Conservation (phyloP, 441 rosid species). For the Aquilaria agallochum region DNA sequence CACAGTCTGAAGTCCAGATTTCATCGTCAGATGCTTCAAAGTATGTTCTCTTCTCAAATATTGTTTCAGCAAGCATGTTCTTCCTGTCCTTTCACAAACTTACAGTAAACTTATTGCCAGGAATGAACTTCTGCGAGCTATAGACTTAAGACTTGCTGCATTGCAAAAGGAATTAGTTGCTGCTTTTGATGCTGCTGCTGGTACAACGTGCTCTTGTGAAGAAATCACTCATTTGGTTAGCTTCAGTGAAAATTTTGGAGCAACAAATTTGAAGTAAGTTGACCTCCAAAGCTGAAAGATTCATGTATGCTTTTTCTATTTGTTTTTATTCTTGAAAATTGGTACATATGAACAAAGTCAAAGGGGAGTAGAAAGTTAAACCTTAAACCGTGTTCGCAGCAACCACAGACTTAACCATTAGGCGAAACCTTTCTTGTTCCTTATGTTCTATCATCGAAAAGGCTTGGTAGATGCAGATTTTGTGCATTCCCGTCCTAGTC, state of each 20-base stretch:
- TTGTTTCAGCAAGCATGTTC: constrained; percentile 10
- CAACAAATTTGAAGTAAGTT: constrained; percentile 51
- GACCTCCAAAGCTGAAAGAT: constrained; percentile 9
- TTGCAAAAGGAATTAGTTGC: constrained; percentile 46
- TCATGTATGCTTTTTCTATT: constrained; percentile 2
- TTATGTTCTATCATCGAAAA: too few relatives aligned
- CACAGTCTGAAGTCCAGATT: constrained; percentile 33
- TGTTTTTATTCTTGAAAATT: too few relatives aligned
- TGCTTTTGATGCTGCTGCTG: constrained; percentile 38
- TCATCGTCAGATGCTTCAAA: constrained; percentile 49
- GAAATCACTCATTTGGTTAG: constrained; percentile 34
- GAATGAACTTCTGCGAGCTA: constrained; percentile 56
- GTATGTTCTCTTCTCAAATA: constrained; percentile 29
- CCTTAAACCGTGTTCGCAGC: too few relatives aligned
- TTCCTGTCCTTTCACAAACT: constrained; percentile 14
- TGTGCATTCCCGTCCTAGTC: too few relatives aligned
- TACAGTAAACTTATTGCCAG: constrained; percentile 30
- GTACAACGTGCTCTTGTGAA: constrained; percentile 28
- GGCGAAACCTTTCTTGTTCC: too few relatives aligned
- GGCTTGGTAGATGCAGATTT: too few relatives aligned
- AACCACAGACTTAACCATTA: too few relatives aligned
- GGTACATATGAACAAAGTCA: too few relatives aligned
- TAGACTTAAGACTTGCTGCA: constrained; percentile 56
- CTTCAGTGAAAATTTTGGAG: constrained; percentile 53
- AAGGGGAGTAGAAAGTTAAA: too few relatives aligned